Percentiles rank a stretch among this genome's conserved stretches.
Evolutionary conservation across 1,284 basidiomycete genomes (phyloP).

Genomic region (Ceraceosorus guamensis): DNA sequence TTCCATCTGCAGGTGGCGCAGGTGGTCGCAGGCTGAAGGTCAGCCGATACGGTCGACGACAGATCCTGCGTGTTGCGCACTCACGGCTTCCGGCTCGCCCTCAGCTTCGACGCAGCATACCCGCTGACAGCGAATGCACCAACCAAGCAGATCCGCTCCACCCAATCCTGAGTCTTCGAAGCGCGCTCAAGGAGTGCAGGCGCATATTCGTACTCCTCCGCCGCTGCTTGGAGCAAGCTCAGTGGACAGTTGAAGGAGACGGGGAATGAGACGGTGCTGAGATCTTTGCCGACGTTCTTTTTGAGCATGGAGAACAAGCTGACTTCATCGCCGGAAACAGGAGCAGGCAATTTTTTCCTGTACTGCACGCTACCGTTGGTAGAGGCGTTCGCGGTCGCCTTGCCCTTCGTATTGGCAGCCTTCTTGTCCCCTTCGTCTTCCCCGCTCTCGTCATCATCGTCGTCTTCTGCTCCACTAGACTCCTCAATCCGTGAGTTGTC

Average conservation of each 20-base stretch:
- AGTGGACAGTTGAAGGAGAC: conserved; percentile 49
- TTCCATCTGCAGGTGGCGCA: conserved; percentile 24
- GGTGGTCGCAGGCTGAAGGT: not conserved
- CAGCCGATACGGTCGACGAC: too few relatives aligned
- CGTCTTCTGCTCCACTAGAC: conserved; percentile 25
- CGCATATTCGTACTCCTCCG: conserved; percentile 48
- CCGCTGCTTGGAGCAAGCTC: conserved; percentile 42
- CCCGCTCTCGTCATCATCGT: conserved; percentile 19
- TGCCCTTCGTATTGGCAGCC: conserved; percentile 45
- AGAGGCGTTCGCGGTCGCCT: conserved; percentile 6
- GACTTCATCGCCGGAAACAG: conserved; percentile 66
- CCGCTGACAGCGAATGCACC: conserved; percentile 42
- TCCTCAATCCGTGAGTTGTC: conserved; percentile 15
- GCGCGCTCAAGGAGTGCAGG: conserved; percentile 43
- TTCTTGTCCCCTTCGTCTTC: conserved; percentile 32
- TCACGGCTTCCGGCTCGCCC: conserved; percentile 42
- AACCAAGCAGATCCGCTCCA: conserved; percentile 39
- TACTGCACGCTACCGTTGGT: conserved; percentile 18
- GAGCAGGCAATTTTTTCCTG: conserved; percentile 56
- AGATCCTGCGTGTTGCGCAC: not conserved
- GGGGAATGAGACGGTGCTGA: conserved; percentile 47
- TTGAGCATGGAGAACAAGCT: conserved; percentile 77
- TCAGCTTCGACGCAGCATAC: conserved; percentile 42
- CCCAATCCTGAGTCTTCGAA: conserved; percentile 28
- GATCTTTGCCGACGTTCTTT: conserved; percentile 64